phyloP scores from a whole-genome alignment of 495 filamentous ascomycete genomes.

The Cenococcum geophilum region DNA sequence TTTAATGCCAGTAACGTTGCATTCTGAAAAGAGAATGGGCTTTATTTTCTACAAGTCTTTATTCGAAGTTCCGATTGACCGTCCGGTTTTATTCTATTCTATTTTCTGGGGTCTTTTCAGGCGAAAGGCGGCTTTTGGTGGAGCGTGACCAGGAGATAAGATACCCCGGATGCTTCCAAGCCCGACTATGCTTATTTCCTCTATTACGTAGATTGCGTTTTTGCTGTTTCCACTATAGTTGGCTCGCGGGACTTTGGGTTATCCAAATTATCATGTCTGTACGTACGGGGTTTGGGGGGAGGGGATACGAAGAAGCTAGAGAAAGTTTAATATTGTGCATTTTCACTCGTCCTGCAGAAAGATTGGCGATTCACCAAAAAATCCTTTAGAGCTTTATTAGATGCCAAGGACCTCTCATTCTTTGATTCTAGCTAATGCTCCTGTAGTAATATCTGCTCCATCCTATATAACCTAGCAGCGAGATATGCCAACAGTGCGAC shows the following conservation, averaged over 20 bases:
- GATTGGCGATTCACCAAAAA: too few relatives aligned
- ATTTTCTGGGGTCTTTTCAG: not conserved
- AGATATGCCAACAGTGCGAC: too few relatives aligned
- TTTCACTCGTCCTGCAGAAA: too few relatives aligned
- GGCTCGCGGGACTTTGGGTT: not conserved
- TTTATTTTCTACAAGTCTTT: not conserved
- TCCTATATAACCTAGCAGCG: too few relatives aligned
- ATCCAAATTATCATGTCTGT: not conserved
- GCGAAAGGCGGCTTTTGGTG: constrained; percentile 1
- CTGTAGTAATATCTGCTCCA: too few relatives aligned
- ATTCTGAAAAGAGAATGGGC: constrained; percentile 3
- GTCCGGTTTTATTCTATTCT: not conserved
- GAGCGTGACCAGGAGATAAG: not conserved
- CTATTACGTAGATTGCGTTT: not conserved
- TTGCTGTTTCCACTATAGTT: not conserved
- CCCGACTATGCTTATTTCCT: not conserved
- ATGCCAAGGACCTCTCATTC: too few relatives aligned
- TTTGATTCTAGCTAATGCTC: too few relatives aligned
- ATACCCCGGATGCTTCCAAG: not conserved
- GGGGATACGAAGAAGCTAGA: not conserved
- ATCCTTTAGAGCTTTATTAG: too few relatives aligned
- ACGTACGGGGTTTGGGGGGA: not conserved
- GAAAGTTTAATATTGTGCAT: not conserved
- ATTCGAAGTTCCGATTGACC: not conserved
- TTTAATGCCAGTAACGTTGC: not conserved